phyloP scores from a whole-genome alignment of 495 filamentous ascomycete species.

The Aspergillus heteromorphus region DNA sequence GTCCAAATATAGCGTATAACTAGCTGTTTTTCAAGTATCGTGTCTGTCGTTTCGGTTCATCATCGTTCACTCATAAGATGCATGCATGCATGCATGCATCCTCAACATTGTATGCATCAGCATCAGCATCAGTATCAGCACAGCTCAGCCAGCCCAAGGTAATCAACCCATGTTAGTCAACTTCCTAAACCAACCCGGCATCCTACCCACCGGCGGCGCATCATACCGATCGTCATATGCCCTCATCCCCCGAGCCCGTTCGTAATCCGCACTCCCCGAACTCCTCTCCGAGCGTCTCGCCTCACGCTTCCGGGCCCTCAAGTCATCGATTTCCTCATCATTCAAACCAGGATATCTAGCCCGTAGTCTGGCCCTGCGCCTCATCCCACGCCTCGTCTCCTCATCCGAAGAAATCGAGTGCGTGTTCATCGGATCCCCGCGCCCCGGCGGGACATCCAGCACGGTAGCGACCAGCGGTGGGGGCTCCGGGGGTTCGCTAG shows the following conservation, averaged over 20 bases:
- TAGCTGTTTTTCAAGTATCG: no score
- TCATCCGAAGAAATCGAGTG: constrained; percentile 40
- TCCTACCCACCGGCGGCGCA: constrained; percentile 27
- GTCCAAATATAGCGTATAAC: no score
- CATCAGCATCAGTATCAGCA: no score
- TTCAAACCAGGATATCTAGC: constrained; percentile 34
- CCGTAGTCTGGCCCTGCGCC: constrained; percentile 33
- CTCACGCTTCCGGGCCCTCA: constrained; percentile 26
- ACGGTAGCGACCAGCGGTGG: constrained; percentile 51
- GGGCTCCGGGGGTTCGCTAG: constrained; percentile 52
- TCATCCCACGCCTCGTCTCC: constrained; percentile 33
- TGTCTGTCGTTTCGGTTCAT: constrained; percentile 21
- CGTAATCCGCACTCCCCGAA: constrained; percentile 40
- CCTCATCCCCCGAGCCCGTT: constrained; percentile 36
- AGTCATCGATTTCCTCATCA: constrained; percentile 39
- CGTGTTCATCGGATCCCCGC: constrained; percentile 21
- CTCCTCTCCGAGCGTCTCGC: constrained; percentile 26
- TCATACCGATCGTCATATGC: constrained; percentile 28
- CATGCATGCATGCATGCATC: no score
- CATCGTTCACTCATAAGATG: no score
- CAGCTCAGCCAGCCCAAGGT: no score
- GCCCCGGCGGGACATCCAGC: constrained; percentile 45
- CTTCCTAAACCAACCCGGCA: constrained; percentile 46
- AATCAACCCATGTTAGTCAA: constrained; percentile 31
- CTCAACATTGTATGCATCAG: no score